Conservation (phyloP, 164 flowering plant species). For the Buxus sempervirens region DNA sequence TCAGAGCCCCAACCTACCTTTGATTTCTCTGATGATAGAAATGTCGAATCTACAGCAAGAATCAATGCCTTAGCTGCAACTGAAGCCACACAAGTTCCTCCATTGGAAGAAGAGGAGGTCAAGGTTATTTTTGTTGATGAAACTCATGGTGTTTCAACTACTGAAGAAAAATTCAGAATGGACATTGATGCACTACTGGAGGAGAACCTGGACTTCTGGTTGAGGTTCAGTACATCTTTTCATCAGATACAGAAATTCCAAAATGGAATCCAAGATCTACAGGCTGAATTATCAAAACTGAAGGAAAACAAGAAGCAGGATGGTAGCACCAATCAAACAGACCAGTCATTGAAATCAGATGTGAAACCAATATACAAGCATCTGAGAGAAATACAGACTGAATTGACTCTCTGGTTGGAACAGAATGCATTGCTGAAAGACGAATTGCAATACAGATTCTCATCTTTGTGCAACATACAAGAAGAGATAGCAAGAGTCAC, state of each 20-base stretch:
- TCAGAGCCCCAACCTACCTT: constrained; percentile 8
- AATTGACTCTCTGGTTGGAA: constrained; percentile 61
- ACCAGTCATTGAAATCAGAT: constrained; percentile 39
- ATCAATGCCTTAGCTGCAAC: constrained; percentile 3
- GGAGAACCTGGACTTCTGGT: constrained; percentile 68
- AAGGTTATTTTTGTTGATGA: constrained; percentile 22
- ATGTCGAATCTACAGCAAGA: constrained; percentile 14
- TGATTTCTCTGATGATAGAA: constrained; percentile 9
- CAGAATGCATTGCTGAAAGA: constrained; percentile 47
- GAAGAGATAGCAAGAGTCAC: constrained; percentile 56
- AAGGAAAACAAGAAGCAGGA: constrained; percentile 35
- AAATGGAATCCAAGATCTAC: constrained; percentile 42
- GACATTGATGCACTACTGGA: constrained; percentile 62
- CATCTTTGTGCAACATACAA: constrained; percentile 54
- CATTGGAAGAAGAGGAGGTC: constrained; percentile 19
- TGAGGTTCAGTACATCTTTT: constrained; percentile 56
- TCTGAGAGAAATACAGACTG: constrained; percentile 57
- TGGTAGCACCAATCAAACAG: constrained; percentile 20
- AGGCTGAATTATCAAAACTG: constrained; percentile 39
- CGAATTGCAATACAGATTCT: constrained; percentile 47
- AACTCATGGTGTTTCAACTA: constrained; percentile 23
- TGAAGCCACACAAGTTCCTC: constrained; percentile 4
- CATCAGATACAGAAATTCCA: constrained; percentile 61
- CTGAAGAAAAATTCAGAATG: constrained; percentile 50
- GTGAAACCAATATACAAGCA: constrained; percentile 54